phyloP scores from a whole-genome alignment of 306 rosid genomes.

The Trifolium fragiferum region DNA sequence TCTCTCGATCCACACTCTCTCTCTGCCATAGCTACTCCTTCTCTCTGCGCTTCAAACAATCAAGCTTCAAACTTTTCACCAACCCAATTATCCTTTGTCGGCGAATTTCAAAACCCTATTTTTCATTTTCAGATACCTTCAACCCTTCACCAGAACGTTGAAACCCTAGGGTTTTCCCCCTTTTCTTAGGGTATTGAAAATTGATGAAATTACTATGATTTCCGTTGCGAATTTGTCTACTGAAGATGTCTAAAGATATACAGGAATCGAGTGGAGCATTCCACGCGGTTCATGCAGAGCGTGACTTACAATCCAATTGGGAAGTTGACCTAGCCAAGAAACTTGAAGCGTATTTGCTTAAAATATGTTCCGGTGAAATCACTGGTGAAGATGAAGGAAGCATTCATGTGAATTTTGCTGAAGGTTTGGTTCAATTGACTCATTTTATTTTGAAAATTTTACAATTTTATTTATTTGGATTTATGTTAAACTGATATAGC shows the following conservation, averaged over 20 bases:
- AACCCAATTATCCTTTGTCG: constrained; percentile 28
- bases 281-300: constrained; percentile 82
- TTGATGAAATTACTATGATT: constrained; percentile 38
- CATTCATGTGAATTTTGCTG: constrained; percentile 73
- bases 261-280: constrained; percentile 54
- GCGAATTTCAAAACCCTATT: constrained; percentile 31
- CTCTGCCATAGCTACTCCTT: neutral
- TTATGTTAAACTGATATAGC: constrained; percentile 36
- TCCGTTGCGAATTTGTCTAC: neutral
- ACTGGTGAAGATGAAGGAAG: constrained; percentile 62
- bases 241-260: constrained; percentile 59
- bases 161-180: constrained; percentile 52
- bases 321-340: constrained; percentile 91
- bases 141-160: constrained; percentile 5
- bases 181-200: constrained; percentile 8
- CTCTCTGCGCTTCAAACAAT: constrained; percentile 5
- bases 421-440: constrained; percentile 57
- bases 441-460: neutral
- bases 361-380: constrained; percentile 86
- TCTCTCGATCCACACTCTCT: neutral
- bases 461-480: neutral
- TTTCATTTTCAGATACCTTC: neutral
- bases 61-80: constrained; percentile 30
- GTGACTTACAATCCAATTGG: constrained; percentile 91
- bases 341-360: constrained; percentile 78